Conservation (phyloP, 2,329 filamentous ascomycete genomes). For the Hypoxylon sp. region DNA sequence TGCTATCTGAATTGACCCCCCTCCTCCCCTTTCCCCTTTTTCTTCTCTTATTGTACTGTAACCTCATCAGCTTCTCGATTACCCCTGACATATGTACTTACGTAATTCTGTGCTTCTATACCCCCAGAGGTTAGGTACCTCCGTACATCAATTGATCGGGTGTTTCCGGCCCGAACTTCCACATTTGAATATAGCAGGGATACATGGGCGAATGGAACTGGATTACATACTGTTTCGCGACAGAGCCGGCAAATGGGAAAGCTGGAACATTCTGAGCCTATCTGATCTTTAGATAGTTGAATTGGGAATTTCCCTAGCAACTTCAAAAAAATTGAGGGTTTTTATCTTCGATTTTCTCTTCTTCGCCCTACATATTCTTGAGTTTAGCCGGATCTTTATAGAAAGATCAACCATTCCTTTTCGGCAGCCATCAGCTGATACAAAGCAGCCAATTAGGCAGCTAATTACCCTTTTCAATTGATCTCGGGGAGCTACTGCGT, state of each 20-base stretch:
- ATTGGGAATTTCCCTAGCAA: constrained; percentile 33
- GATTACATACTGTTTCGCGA: constrained; percentile 31
- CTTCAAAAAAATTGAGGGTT: constrained; percentile 41
- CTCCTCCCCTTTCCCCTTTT: no score
- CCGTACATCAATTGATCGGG: constrained; percentile 29
- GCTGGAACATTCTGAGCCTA: constrained; percentile 25
- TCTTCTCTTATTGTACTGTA: no score
- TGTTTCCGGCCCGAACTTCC: constrained; percentile 38
- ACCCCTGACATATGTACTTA: background rate
- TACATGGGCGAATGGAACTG: constrained; percentile 32
- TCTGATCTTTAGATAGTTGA: constrained; percentile 15
- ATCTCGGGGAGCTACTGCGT: constrained; percentile 31
- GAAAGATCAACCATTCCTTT: constrained; percentile 31
- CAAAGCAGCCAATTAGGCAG: constrained; percentile 36
- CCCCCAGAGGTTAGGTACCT: background rate
- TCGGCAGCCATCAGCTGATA: constrained; percentile 35
- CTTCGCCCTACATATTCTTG: constrained; percentile 18
- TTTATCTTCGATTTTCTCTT: constrained; percentile 27
- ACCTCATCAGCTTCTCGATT: no score
- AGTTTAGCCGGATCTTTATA: constrained; percentile 29
- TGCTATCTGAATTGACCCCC: background rate
- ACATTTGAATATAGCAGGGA: constrained; percentile 31
- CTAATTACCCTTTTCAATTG: constrained; percentile 30
- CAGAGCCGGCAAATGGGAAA: constrained; percentile 40
- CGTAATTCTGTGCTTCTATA: background rate